Evolutionary conservation across 1,284 basidiomycete genomes (phyloP).

Genomic region (Ganoderma resinaceum): DNA sequence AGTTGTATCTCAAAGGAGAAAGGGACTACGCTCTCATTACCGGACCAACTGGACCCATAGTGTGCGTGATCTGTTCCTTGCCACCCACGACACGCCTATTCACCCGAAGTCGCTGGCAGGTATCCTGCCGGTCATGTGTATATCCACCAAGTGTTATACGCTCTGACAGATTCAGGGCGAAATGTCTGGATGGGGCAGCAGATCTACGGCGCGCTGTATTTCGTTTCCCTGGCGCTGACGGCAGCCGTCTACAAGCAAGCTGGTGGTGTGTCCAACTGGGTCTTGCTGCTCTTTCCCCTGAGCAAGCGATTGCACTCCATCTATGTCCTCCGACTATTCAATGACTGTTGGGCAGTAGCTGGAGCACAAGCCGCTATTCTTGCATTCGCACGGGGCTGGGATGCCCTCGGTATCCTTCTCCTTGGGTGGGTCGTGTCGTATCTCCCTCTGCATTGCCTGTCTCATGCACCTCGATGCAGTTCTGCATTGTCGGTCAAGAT

Average conservation of each 20-base stretch:
- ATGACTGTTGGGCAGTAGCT: constrained; percentile 90
- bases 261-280: constrained; percentile 77
- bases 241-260: constrained; percentile 75
- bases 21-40: constrained; percentile 85
- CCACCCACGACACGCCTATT: neutral
- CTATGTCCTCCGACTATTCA: constrained; percentile 92
- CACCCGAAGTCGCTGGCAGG: constrained; percentile 47
- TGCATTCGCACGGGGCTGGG: constrained; percentile 64
- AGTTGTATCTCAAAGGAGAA: constrained; percentile 84
- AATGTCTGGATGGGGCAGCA: constrained; percentile 78
- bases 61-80: constrained; percentile 62
- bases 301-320: constrained; percentile 97
- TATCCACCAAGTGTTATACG: constrained; percentile 80
- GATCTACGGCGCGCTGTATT: constrained; percentile 79
- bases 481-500: constrained; percentile 94
- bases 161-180: constrained; percentile 66
- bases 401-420: constrained; percentile 68
- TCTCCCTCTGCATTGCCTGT: neutral
- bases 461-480: constrained; percentile 49
- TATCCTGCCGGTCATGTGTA: constrained; percentile 96
- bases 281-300: constrained; percentile 79
- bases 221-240: constrained; percentile 68
- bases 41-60: constrained; percentile 93
- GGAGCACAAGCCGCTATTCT: constrained; percentile 65
- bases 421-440: constrained; percentile 67